Base-by-base conservation (phyloP, 2,329 filamentous ascomycete species). In the Penicillium frequentans region DNA sequence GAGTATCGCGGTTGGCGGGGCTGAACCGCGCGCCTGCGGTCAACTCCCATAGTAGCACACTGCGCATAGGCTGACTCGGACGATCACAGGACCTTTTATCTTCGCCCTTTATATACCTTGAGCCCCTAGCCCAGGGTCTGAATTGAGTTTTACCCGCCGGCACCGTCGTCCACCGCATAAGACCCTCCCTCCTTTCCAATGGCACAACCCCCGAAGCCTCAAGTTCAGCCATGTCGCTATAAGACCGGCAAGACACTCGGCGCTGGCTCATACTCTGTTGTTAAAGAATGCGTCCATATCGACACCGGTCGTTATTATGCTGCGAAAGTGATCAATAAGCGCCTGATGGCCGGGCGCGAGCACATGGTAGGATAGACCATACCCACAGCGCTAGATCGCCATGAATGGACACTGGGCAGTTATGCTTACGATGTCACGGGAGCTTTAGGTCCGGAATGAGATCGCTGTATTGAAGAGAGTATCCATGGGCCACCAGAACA, bases 401-500 rank as follows among this genome's bases (percentile, higher is more conserved):
- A 14, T 49, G n/a, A 4, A 16, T 26, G 46, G n/a, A 21, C 10
- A 35, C 16, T 23, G 19, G 29, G 14, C 8, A 35, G 3, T n/a
- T 5, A 11, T 27, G 23, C 27, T 50, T 27, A 50, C 33, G 14
- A 16, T 29, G 3, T 11, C 3, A 16, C n/a, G 29, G 33, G 10
- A 14, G 33, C 1, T 26, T 27, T 48, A 96, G 91, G 91, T 96
- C 57, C 90, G 95, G 61, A 99, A 99, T 74, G 95, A 99, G 79
- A 99, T 99, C 68, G 93, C 95, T 7, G 92, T 99, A 26, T 83
- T 99, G 65, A 98, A 98, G 77, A 89, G 89, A 70, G 93, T 99
- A n/a, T 98, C 93, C 1, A 96, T 99, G 90, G 95, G 95, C 54
- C 93, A 99, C 78, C 91, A 95, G 75, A 99, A 99, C 73, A 98